Percentiles rank a stretch among this genome's conserved stretches.
These are phyloP conservation scores for Athelia sp. DNA, from an alignment of 1,284 basidiomycete genomes.

Conservation along the genomic window DNA sequence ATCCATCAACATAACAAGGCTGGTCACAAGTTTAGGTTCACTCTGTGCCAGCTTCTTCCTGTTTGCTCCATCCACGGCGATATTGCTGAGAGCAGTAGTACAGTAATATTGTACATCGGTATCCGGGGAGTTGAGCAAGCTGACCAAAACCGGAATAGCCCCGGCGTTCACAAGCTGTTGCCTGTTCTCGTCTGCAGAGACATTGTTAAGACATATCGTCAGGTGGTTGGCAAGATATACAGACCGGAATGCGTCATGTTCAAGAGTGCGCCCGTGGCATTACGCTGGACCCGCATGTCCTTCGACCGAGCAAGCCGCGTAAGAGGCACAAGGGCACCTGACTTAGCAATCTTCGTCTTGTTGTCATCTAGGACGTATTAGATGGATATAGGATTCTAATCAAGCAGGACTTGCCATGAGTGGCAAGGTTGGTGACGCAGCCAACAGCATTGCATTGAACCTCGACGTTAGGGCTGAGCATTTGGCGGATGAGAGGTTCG, in stretches of 20 bases:
- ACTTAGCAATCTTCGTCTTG: slow-evolving; percentile 99
- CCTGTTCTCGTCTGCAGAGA: slow-evolving; percentile 83
- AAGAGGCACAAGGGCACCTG: slow-evolving; percentile 93
- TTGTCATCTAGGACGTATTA: slow-evolving; percentile 75
- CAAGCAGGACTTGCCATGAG: slow-evolving; percentile 69
- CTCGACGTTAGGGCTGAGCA: slow-evolving; percentile 99
- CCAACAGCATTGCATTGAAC: slow-evolving; percentile 99
- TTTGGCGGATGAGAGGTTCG: slow-evolving; percentile 97
- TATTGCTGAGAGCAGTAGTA: slow-evolving; percentile 97
- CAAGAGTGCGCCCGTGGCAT: slow-evolving; percentile 95
- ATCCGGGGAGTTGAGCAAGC: slow-evolving; percentile 92
- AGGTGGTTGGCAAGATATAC: slow-evolving; percentile 15
- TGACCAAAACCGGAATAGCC: slow-evolving; percentile 96
- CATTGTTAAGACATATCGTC: slow-evolving; percentile 4
- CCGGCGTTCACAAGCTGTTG: slow-evolving; percentile 99
- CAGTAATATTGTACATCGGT: slow-evolving; percentile 99
- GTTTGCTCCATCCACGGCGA: slow-evolving; percentile 94
- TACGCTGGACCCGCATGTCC: slow-evolving; percentile 99
- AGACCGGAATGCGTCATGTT: slow-evolving; percentile 99
- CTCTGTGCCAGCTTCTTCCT: slow-evolving; percentile 93
- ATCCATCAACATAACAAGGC: slow-evolving; percentile 95
- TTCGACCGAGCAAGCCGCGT: slow-evolving; percentile 96
- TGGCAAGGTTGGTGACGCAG: slow-evolving; percentile 98
- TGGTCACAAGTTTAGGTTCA: slow-evolving; percentile 94
- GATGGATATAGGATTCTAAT: slow-evolving; percentile 5